phyloP scores from a whole-genome alignment of 768 basidiomycete genomes.

The Hortiboletus flavorubellus region DNA sequence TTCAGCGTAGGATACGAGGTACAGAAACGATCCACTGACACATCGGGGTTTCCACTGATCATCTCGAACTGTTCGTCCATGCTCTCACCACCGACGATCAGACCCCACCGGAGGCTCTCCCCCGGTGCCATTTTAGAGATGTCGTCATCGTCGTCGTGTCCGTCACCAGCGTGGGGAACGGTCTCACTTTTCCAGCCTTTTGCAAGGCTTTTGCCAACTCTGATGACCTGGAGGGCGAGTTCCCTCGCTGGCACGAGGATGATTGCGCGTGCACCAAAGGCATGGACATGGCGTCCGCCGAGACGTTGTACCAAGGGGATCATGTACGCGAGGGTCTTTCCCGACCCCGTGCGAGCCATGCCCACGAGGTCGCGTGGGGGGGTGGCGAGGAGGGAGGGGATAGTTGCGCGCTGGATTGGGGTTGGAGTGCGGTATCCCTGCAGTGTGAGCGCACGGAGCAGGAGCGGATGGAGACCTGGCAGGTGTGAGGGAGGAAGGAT shows the following conservation, averaged over 20 bases:
- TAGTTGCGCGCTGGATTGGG: constrained; percentile 89
- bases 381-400: constrained; percentile 77
- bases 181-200: constrained; percentile 68
- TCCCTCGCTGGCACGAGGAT: constrained; percentile 92
- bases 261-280: constrained; percentile 82
- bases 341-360: constrained; percentile 98
- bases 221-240: constrained; percentile 88
- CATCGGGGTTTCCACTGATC: constrained; percentile 91
- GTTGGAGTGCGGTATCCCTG: constrained; percentile 95
- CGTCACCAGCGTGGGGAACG: constrained; percentile 73
- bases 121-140: constrained; percentile 46
- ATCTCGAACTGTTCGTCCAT: constrained; percentile 95
- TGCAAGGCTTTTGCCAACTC: constrained; percentile 92
- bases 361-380: constrained; percentile 93
- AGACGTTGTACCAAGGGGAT: constrained; percentile 87
- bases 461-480: constrained; percentile 75
- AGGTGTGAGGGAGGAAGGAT: background rate
- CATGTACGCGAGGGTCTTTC: constrained; percentile 96
- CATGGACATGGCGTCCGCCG: constrained; percentile 70
- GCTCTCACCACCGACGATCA: constrained; percentile 94
- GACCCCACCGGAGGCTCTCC: constrained; percentile 78
- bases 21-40: constrained; percentile 54
- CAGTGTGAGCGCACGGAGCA: constrained; percentile 82
- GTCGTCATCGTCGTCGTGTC: constrained; percentile 46
- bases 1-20: constrained; percentile 9